A percentile compares a stretch with the other conserved stretches of the same genome.
Evolutionary conservation across 2,329 filamentous ascomycete genomes (phyloP).

Genomic region (Dothiorella sarmentorum): DNA sequence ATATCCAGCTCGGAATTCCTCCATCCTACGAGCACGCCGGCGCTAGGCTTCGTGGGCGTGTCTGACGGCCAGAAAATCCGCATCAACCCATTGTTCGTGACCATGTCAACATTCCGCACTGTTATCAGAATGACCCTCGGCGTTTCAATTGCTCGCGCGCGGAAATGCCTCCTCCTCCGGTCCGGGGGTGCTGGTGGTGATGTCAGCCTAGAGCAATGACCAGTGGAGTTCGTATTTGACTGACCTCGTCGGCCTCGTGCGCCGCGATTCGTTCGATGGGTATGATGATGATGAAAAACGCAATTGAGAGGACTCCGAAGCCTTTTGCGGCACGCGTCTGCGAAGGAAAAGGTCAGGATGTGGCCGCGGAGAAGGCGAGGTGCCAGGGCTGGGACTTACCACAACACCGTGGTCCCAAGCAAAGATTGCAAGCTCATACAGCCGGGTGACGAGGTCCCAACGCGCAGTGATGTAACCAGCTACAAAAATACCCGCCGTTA

Average conservation of each 20-base stretch:
- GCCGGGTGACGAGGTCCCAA: conserved; percentile 94
- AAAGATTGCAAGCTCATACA: conserved; percentile 96
- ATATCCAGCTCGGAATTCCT: conserved; percentile 88
- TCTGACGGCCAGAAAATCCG: conserved; percentile 98
- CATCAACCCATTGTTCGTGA: conserved; percentile 77
- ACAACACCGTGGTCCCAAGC: conserved; percentile 99
- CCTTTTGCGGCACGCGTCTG: conserved; percentile 83
- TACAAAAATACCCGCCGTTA: conserved; percentile 97
- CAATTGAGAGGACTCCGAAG: conserved; percentile 73
- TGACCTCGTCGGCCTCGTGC: conserved; percentile 75
- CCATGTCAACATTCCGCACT: conserved; percentile 59
- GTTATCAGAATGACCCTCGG: conserved; percentile 81
- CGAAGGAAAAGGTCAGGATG: not conserved
- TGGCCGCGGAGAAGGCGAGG: not conserved
- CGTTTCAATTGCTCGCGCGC: conserved; percentile 92
- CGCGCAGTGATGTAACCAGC: conserved; percentile 98
- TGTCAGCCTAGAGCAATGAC: conserved; percentile 19
- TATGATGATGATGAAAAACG: conserved; percentile 81
- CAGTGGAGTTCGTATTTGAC: conserved; percentile 28
- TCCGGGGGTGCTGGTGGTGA: conserved; percentile 69
- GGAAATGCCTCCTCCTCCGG: conserved; percentile 75
- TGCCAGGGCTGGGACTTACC: conserved; percentile 52
- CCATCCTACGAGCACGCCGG: conserved; percentile 92
- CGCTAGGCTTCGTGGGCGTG: conserved; percentile 66
- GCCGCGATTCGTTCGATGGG: conserved; percentile 80